A percentile compares a stretch with the other conserved stretches of the same genome.
Evolutionary conservation across 1,284 basidiomycete genomes (phyloP).

Genomic region (Sporisorium graminicola): DNA sequence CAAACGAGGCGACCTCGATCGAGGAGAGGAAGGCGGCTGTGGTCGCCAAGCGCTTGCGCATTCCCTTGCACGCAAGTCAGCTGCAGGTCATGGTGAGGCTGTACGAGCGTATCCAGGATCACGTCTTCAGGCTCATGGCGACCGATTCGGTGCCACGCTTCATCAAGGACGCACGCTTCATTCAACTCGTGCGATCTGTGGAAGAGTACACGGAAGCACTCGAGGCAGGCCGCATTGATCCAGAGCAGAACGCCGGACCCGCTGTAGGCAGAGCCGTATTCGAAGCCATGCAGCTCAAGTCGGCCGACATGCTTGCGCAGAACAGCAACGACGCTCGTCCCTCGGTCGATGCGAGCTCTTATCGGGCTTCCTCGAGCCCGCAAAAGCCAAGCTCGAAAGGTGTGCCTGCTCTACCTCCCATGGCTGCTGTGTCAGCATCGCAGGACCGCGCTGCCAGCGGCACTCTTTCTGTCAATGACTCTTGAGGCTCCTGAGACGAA

Average conservation of each 20-base stretch:
- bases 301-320: slow-evolving; percentile 38
- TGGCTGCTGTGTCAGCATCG: slow-evolving; percentile 9
- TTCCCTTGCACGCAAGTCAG: slow-evolving; percentile 74
- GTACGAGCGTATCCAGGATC: slow-evolving; percentile 95
- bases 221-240: slow-evolving; percentile 60
- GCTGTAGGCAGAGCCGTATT: slow-evolving; percentile 57
- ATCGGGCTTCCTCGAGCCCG: slow-evolving; percentile 11
- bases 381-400: slow-evolving; percentile 10
- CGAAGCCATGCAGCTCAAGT: slow-evolving; percentile 60
- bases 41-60: slow-evolving; percentile 42
- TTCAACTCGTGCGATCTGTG: slow-evolving; percentile 60
- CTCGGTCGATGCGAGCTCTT: slow-evolving; percentile 29
- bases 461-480: neutral
- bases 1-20: slow-evolving; percentile 35
- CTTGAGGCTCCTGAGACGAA: neutral
- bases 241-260: slow-evolving; percentile 52
- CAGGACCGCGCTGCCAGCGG: slow-evolving; percentile 19
- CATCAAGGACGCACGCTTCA: slow-evolving; percentile 64
- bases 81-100: slow-evolving; percentile 91
- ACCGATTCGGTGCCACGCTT: slow-evolving; percentile 88
- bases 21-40: slow-evolving; percentile 75
- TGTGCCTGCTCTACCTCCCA: slow-evolving; percentile 14
- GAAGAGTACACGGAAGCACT: slow-evolving; percentile 67
- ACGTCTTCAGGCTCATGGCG: slow-evolving; percentile 97
- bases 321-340: slow-evolving; percentile 38